These are phyloP conservation scores for Rhododendron mucronatum DNA, from an alignment of 148 eudicot species.

Conservation along the genomic window DNA sequence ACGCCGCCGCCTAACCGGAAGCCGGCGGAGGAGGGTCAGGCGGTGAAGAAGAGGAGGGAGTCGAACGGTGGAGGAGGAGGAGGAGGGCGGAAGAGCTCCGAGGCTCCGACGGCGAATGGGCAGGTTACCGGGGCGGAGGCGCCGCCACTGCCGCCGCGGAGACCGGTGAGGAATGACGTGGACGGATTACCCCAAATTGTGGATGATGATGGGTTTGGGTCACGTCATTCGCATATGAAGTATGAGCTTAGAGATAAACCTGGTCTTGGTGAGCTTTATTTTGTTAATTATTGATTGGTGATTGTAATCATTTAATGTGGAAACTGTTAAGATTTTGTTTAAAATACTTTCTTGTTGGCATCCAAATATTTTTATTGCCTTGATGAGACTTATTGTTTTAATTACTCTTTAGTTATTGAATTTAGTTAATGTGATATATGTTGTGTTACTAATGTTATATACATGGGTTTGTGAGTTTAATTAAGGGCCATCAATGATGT, in stretches of 20 bases:
- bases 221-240: slow-evolving; percentile 77
- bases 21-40: slow-evolving; percentile 28
- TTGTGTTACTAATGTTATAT: background rate
- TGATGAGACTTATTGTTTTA: no score
- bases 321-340: no score
- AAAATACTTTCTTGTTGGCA: no score
- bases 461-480: background rate
- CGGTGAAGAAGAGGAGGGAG: slow-evolving; percentile 50
- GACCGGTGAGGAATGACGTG: slow-evolving; percentile 36
- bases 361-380: no score
- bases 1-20: background rate
- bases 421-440: background rate
- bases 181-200: slow-evolving; percentile 46
- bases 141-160: slow-evolving; percentile 16
- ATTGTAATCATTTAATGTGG: background rate
- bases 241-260: slow-evolving; percentile 95
- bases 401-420: background rate
- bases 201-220: slow-evolving; percentile 63
- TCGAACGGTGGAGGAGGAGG: slow-evolving; percentile 14
- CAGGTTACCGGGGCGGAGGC: slow-evolving; percentile 10
- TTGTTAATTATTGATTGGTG: background rate
- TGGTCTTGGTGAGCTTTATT: slow-evolving; percentile 67
- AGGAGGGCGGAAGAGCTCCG: slow-evolving; percentile 23
- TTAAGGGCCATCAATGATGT: background rate
- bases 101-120: slow-evolving; percentile 22